Base-by-base conservation (phyloP, 306 rosid genomes). In the Gastrolobium villosum region DNA sequence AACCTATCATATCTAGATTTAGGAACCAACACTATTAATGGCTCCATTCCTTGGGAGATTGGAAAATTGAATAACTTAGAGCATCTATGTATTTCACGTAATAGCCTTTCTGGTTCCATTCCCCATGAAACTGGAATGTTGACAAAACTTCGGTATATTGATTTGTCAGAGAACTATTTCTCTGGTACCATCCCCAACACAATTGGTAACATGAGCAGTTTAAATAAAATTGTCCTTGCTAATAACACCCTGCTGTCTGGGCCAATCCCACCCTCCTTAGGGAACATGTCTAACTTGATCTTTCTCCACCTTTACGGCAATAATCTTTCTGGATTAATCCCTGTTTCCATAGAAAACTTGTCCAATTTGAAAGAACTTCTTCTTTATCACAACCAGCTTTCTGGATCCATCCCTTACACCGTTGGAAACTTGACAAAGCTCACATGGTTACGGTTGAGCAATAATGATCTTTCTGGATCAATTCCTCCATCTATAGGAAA, bases 371-470 rank as follows among this genome's bases (percentile, higher is more conserved):
- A 13, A 2, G 5, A 2, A 14, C 67, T 61, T 61, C 10, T 4
- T 13, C 43, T 61, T 36, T 3, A 2, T 0, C 0, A 1, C 1
- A 70, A 70, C 4, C 41, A 4, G 0, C 6, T 56, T 4, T 56
- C 40, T 31, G 65, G 26, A 20, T 20, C 26, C 26, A 20, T 20
- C 26, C 26, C 26, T 20, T 20, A 20, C 26, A 20, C 26, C 5
- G 11, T 72, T 55, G 66, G 77, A 72, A 72, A 72, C 66, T 3
- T 62, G 68, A 62, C 68, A 14, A 37, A 37, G 68, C 68, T 62
- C 46, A 36, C 28, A 13, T 1, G 1, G 7, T 3, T 62, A 40
- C 13, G 1, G 5, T 1, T 62, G 10, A 0, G 1, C 46, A 3
- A 2, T 0, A 62, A 62, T 62, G 3, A 62, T 6, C 56, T 70